phyloP scores from a whole-genome alignment of 306 rosid species.

The Begonia loranthoides region DNA sequence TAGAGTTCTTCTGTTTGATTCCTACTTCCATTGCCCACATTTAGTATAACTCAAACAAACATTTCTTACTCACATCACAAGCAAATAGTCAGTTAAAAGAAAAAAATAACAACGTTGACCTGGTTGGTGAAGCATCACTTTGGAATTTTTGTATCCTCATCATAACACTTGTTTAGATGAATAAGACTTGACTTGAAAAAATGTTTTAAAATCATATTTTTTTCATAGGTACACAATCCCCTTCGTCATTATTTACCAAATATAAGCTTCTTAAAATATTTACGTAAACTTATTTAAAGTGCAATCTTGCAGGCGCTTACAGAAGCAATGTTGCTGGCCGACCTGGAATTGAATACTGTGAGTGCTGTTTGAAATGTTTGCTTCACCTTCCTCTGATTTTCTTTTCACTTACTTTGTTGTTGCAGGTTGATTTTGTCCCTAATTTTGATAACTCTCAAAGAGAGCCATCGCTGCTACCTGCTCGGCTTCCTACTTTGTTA shows the following conservation, averaged over 20 bases:
- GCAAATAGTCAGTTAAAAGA: too few relatives aligned
- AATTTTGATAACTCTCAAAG: slow-evolving; percentile 93
- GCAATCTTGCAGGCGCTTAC: slow-evolving; percentile 52
- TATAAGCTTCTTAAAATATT: not conserved
- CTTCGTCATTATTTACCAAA: not conserved
- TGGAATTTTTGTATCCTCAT: too few relatives aligned
- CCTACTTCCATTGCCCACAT: too few relatives aligned
- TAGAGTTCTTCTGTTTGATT: too few relatives aligned
- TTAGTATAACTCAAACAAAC: too few relatives aligned
- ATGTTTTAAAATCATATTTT: too few relatives aligned
- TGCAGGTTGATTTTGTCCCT: slow-evolving; percentile 84
- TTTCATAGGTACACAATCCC: too few relatives aligned
- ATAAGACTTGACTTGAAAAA: too few relatives aligned
- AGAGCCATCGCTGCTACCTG: slow-evolving; percentile 85
- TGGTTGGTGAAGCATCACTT: too few relatives aligned
- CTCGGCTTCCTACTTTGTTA: slow-evolving; percentile 85
- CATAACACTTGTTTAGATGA: too few relatives aligned
- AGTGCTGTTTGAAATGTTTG: slow-evolving; percentile 17
- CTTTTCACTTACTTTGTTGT: slow-evolving; percentile 2
- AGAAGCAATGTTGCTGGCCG: slow-evolving; percentile 84
- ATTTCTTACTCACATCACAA: too few relatives aligned
- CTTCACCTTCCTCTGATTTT: slow-evolving; percentile 9
- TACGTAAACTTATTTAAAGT: not conserved
- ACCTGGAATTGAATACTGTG: slow-evolving; percentile 77
- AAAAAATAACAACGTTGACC: too few relatives aligned